These are phyloP conservation scores for Aethionema arabicum DNA, from an alignment of 345 rosid species.

Conservation along the genomic window DNA sequence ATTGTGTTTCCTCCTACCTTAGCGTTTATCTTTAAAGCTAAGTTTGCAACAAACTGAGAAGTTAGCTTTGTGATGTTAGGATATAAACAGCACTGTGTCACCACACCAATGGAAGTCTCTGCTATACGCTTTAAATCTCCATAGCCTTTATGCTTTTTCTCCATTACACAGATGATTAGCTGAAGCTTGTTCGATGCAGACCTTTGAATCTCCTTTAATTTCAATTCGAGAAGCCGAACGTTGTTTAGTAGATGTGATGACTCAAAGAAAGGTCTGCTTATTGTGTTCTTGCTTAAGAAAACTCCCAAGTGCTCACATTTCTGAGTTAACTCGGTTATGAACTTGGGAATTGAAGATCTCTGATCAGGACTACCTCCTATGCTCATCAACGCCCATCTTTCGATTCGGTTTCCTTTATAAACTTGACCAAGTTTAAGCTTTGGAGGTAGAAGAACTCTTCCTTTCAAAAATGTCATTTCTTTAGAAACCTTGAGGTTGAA, in stretches of 20 bases:
- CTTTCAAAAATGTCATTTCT: conserved; percentile 79
- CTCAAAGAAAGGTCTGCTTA: conserved; percentile 59
- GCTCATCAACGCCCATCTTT: conserved; percentile 87
- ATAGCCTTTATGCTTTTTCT: conserved; percentile 89
- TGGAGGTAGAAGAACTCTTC: conserved; percentile 91
- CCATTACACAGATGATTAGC: conserved; percentile 85
- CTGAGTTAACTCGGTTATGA: conserved; percentile 76
- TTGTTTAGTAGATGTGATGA: conserved; percentile 74
- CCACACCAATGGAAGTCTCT: conserved; percentile 81
- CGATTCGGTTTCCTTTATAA: conserved; percentile 64
- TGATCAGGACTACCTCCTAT: conserved; percentile 82
- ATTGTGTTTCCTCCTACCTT: conserved; percentile 94
- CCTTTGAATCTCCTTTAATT: conserved; percentile 69
- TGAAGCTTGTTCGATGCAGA: conserved; percentile 71
- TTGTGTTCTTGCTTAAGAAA: conserved; percentile 64
- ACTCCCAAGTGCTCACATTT: conserved; percentile 91
- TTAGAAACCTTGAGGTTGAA: conserved; percentile 74
- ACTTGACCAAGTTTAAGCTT: conserved; percentile 90
- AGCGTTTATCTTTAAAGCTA: conserved; percentile 94
- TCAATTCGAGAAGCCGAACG: conserved; percentile 61
- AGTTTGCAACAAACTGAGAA: conserved; percentile 88
- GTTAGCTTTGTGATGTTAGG: conserved; percentile 71
- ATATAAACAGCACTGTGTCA: conserved; percentile 90
- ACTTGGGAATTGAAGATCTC: conserved; percentile 67
- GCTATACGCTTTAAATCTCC: conserved; percentile 90